These are phyloP conservation scores for Thuja plicata DNA, from an alignment of 83 land plant genomes.

Conservation along the genomic window DNA sequence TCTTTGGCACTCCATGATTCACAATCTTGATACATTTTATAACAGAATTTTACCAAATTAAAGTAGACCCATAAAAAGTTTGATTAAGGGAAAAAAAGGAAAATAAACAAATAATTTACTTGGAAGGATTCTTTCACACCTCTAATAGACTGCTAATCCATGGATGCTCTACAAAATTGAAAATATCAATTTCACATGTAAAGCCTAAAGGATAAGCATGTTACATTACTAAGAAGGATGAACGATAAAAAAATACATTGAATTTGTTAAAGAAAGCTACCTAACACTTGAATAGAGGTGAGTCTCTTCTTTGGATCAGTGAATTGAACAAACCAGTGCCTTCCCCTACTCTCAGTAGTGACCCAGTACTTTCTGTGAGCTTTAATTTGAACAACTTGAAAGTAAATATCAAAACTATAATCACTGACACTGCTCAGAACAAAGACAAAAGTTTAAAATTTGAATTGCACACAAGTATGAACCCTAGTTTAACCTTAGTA, in stretches of 20 bases:
- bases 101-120: too few species aligned
- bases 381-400: background rate
- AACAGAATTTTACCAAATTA: too few species aligned
- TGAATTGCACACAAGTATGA: too few species aligned
- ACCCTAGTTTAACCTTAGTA: background rate
- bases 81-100: too few species aligned
- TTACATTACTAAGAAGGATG: background rate
- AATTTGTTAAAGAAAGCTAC: conserved; percentile 19
- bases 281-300: conserved; percentile 50
- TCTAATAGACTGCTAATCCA: conserved; percentile 32
- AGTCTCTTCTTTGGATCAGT: conserved; percentile 47
- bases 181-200: background rate
- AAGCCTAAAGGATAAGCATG: background rate
- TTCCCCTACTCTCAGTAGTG: background rate
- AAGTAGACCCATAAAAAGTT: too few species aligned
- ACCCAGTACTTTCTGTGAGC: background rate
- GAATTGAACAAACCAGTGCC: background rate
- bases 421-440: background rate
- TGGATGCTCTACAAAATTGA: conserved; percentile 39
- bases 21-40: too few species aligned
- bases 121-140: conserved; percentile 14
- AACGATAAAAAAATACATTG: background rate
- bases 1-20: too few species aligned
- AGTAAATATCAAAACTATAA: background rate
- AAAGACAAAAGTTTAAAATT: background rate